Evolutionary conservation across 495 filamentous ascomycete species (phyloP).

Genomic region (Sabuloglossum arenarium): DNA sequence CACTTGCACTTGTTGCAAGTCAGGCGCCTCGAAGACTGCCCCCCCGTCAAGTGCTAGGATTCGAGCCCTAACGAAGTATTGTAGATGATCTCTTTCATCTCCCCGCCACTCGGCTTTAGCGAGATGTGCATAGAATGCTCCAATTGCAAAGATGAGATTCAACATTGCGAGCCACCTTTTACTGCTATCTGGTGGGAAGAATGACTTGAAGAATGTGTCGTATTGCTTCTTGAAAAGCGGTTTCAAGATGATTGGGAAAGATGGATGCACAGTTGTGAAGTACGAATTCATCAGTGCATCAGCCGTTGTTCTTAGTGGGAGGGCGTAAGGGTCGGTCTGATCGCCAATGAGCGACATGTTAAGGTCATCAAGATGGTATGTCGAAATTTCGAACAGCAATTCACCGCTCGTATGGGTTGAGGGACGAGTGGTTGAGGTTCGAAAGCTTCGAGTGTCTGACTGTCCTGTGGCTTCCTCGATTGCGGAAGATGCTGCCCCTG

Average conservation of each 20-base stretch:
- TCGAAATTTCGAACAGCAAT: neutral
- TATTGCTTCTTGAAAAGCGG: slow-evolving; percentile 31
- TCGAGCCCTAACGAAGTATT: slow-evolving; percentile 34
- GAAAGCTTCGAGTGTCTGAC: neutral
- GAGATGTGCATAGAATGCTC: slow-evolving; percentile 28
- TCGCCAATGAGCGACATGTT: neutral
- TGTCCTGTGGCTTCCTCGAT: neutral
- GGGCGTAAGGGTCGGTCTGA: slow-evolving; percentile 22
- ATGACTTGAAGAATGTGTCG: slow-evolving; percentile 11
- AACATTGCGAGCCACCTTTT: slow-evolving; percentile 34
- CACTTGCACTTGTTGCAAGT: slow-evolving; percentile 36
- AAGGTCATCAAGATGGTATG: slow-evolving; percentile 2
- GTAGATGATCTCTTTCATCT: slow-evolving; percentile 28
- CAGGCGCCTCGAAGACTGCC: slow-evolving; percentile 28
- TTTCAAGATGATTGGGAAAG: slow-evolving; percentile 37
- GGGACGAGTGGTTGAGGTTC: slow-evolving; percentile 8
- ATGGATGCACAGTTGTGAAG: slow-evolving; percentile 33
- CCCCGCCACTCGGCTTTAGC: slow-evolving; percentile 21
- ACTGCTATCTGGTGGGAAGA: slow-evolving; percentile 17
- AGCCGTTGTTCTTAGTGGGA: slow-evolving; percentile 30
- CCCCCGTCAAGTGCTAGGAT: slow-evolving; percentile 28
- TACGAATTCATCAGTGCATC: slow-evolving; percentile 35
- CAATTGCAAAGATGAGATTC: slow-evolving; percentile 43
- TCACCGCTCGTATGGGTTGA: slow-evolving; percentile 13
- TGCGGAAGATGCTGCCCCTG: neutral